phyloP scores from a whole-genome alignment of 352 stramenopile genomes.

The Globisporangium barbulae region DNA sequence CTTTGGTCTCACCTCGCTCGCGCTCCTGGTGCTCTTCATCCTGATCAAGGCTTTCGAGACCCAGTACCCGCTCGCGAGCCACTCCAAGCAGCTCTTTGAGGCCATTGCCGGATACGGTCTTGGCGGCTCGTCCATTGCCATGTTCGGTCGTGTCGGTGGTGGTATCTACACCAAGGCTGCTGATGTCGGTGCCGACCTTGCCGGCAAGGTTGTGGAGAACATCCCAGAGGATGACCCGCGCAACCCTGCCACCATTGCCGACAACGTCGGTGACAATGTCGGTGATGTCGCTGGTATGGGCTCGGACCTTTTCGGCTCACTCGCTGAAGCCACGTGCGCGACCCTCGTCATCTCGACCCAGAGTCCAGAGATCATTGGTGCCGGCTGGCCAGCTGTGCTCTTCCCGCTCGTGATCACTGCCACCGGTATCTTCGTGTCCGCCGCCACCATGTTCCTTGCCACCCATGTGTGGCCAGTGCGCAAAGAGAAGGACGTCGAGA shows the following conservation, averaged over 20 bases:
- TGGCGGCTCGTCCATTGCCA: slow-evolving; percentile 97
- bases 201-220: slow-evolving; percentile 98
- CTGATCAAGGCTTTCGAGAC: slow-evolving; percentile 93
- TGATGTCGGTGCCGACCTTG: slow-evolving; percentile 99
- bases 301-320: slow-evolving; percentile 99
- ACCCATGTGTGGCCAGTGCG: slow-evolving; percentile 96
- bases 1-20: slow-evolving; percentile 96
- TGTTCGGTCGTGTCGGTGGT: slow-evolving; percentile 99
- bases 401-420: slow-evolving; percentile 97
- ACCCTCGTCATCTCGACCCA: slow-evolving; percentile 96
- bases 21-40: slow-evolving; percentile 97
- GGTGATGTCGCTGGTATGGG: slow-evolving; percentile 99
- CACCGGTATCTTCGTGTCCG: slow-evolving; percentile 96
- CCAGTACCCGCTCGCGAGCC: slow-evolving; percentile 84
- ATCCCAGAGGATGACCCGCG: slow-evolving; percentile 99
- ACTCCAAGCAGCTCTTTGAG: slow-evolving; percentile 93
- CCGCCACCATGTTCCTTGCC: slow-evolving; percentile 96
- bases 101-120: slow-evolving; percentile 97
- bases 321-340: slow-evolving; percentile 98
- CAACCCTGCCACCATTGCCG: slow-evolving; percentile 99
- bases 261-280: slow-evolving; percentile 99
- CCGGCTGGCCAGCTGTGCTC: slow-evolving; percentile 93
- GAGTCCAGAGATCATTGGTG: slow-evolving; percentile 87
- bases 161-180: slow-evolving; percentile 99
- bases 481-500: slow-evolving; percentile 95